These are phyloP conservation scores for Pezicula neosporulosa DNA, from an alignment of 2,329 filamentous ascomycete genomes.

Conservation along the genomic window DNA sequence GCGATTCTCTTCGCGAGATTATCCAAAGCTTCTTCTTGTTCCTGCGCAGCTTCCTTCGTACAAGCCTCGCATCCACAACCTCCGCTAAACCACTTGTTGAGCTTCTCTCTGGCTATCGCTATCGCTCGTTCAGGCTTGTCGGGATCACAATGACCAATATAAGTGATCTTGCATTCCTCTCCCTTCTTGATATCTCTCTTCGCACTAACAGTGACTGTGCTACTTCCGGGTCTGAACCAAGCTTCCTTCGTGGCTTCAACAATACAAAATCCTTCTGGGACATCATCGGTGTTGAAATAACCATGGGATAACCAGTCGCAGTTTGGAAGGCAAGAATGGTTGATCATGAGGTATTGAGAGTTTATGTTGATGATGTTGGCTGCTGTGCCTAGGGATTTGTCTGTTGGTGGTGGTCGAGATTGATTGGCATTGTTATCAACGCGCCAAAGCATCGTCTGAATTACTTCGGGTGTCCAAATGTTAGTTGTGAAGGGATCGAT, in stretches of 20 bases:
- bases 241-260: slow-evolving; percentile 1
- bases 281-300: background rate
- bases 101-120: slow-evolving; percentile 2
- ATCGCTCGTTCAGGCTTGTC: background rate
- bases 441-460: slow-evolving; percentile 24
- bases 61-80: slow-evolving; percentile 24
- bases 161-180: slow-evolving; percentile 25
- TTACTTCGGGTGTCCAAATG: slow-evolving; percentile 17
- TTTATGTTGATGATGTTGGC: slow-evolving; percentile 14
- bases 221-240: slow-evolving; percentile 15
- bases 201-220: slow-evolving; percentile 16
- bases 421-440: slow-evolving; percentile 25
- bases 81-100: slow-evolving; percentile 23
- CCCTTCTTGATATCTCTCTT: slow-evolving; percentile 18
- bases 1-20: background rate
- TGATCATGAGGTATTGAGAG: slow-evolving; percentile 25
- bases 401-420: background rate
- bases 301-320: slow-evolving; percentile 18
- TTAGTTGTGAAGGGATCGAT: slow-evolving; percentile 19
- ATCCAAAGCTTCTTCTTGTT: background rate
- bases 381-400: background rate
- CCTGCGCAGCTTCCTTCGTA: slow-evolving; percentile 12
- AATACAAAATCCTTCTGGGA: slow-evolving; percentile 2
- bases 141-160: slow-evolving; percentile 17
- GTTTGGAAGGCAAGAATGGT: slow-evolving; percentile 24